Conservation (phyloP, 345 rosid genomes). For the Abelmoschus esculentus region DNA sequence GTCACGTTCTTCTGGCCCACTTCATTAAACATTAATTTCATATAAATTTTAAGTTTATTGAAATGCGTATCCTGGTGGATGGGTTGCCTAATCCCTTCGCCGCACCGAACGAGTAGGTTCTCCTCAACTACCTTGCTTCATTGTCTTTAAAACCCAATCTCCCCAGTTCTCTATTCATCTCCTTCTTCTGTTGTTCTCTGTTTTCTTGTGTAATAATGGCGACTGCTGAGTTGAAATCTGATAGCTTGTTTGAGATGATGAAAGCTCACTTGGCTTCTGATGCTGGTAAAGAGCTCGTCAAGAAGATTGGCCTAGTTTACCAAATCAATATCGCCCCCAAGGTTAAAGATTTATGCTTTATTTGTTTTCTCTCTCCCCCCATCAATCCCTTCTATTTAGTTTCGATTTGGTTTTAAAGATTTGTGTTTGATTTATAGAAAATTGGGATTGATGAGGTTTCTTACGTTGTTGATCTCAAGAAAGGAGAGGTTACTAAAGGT, state of each 20-base stretch:
- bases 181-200: no score
- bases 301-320: slow-evolving; percentile 77
- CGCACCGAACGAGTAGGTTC: no score
- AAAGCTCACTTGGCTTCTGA: slow-evolving; percentile 60
- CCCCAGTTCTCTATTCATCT: no score
- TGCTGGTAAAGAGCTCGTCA: slow-evolving; percentile 49
- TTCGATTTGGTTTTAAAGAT: neutral
- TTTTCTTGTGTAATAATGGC: slow-evolving; percentile 29
- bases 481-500: slow-evolving; percentile 88
- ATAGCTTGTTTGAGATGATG: slow-evolving; percentile 56
- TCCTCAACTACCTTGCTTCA: no score
- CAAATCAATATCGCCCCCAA: slow-evolving; percentile 93
- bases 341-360: slow-evolving; percentile 24
- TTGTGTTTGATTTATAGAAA: slow-evolving; percentile 39
- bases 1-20: no score
- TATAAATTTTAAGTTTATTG: no score
- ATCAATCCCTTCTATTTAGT: neutral
- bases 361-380: neutral
- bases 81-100: no score
- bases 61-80: no score
- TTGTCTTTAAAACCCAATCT: no score
- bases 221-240: slow-evolving; percentile 52
- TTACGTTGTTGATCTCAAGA: slow-evolving; percentile 77
- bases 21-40: no score
- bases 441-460: slow-evolving; percentile 78